phyloP scores from a whole-genome alignment of 306 rosid species.

The Morella rubra region DNA sequence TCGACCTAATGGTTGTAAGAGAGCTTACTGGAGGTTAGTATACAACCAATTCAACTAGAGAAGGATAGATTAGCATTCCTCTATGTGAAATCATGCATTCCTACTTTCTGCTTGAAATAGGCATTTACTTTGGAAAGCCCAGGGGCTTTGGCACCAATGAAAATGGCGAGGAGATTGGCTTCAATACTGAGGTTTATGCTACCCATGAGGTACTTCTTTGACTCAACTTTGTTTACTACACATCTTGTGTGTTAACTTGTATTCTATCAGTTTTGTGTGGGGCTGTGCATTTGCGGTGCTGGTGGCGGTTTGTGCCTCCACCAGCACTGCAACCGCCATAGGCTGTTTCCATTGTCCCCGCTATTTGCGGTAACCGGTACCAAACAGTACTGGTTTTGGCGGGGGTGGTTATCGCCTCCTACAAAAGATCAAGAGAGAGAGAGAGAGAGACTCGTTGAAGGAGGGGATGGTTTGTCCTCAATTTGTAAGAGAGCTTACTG shows the following conservation, averaged over 20 bases:
- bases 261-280: no score
- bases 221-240: conserved; percentile 10
- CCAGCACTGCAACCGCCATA: no score
- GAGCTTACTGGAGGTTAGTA: conserved; percentile 94
- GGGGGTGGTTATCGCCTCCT: no score
- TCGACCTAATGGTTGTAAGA: conserved; percentile 89
- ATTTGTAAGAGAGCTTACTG: no score
- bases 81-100: background rate
- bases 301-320: no score
- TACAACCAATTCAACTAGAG: conserved; percentile 7
- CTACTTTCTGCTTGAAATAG: conserved; percentile 27
- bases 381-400: no score
- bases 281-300: no score
- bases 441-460: no score
- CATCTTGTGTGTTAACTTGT: background rate
- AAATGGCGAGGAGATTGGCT: conserved; percentile 80
- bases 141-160: conserved; percentile 72
- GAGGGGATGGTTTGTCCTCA: no score
- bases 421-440: no score
- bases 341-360: no score
- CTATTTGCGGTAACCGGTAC: no score
- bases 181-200: conserved; percentile 81
- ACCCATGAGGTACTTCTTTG: conserved; percentile 56
- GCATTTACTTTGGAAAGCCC: conserved; percentile 92
- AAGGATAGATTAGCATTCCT: background rate